Evolutionary conservation across 2,329 filamentous ascomycete species (phyloP).

Genomic region (Paracorniculantispora psalliotae): DNA sequence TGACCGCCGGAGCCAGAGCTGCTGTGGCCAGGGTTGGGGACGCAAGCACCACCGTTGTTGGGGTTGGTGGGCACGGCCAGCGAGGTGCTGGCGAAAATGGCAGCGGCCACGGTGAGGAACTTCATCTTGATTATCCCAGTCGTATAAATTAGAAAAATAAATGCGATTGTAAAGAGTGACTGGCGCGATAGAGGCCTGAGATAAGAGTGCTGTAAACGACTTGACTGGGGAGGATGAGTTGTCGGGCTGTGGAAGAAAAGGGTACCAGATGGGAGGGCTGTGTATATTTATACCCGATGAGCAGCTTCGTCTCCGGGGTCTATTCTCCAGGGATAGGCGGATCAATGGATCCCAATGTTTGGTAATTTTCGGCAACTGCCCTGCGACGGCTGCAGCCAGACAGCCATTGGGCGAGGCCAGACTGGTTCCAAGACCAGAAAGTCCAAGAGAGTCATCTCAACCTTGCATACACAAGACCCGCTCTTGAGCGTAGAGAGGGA

Average conservation of each 20-base stretch:
- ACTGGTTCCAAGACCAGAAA: not conserved
- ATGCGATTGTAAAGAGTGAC: not conserved
- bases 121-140: slow-evolving; percentile 16
- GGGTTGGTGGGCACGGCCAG: slow-evolving; percentile 16
- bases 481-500: not conserved
- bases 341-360: not conserved
- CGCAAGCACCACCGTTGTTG: not conserved
- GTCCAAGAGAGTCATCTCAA: not conserved
- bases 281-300: slow-evolving; percentile 8
- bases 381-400: not conserved
- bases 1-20: not conserved
- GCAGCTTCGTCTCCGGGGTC: not conserved
- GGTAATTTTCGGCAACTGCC: not conserved
- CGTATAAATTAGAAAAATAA: not conserved
- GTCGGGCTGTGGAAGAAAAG: not conserved
- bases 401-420: not conserved
- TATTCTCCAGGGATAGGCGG: not conserved
- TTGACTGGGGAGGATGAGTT: slow-evolving; percentile 5
- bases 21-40: not conserved
- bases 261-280: not conserved
- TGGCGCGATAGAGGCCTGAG: slow-evolving; percentile 1
- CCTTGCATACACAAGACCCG: slow-evolving; percentile 8
- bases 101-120: slow-evolving; percentile 16
- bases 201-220: not conserved
- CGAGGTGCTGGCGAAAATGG: slow-evolving; percentile 14